Percentiles rank a stretch among this genome's conserved stretches.
phyloP scores from a whole-genome alignment of 139 green algal species.

The Gonium pectorale region DNA sequence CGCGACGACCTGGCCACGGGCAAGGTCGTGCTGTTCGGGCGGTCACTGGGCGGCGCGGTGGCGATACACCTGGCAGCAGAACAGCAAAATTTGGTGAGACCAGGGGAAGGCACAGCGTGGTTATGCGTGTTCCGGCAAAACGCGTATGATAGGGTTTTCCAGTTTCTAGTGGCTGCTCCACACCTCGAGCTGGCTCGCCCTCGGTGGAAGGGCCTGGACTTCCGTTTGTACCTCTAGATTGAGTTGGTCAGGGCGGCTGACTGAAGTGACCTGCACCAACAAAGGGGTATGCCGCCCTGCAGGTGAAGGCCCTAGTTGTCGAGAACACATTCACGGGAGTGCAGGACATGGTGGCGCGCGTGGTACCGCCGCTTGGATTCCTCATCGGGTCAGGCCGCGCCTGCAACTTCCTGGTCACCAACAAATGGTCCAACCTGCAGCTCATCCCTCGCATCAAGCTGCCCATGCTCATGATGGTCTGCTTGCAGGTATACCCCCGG shows the following conservation, averaged over 20 bases:
- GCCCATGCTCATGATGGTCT: conserved; percentile 82
- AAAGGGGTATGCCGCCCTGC: too few relatives aligned
- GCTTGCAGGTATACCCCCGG: conserved; percentile 71
- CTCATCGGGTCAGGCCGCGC: conserved; percentile 70
- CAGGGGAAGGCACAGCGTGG: conserved; percentile 57
- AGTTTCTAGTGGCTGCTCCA: too few relatives aligned
- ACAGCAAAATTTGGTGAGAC: conserved; percentile 64
- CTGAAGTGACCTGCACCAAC: too few relatives aligned
- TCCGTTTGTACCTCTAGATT: too few relatives aligned
- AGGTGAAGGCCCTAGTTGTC: conserved; percentile 77
- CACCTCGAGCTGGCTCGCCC: too few relatives aligned
- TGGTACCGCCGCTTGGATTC: conserved; percentile 70
- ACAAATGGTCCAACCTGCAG: conserved; percentile 84
- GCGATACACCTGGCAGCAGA: conserved; percentile 78
- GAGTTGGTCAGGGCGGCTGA: too few relatives aligned
- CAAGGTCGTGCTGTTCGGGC: conserved; percentile 81
- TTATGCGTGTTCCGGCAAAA: neutral
- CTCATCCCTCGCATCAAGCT: conserved; percentile 64
- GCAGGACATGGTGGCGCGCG: conserved; percentile 58
- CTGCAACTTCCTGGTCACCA: conserved; percentile 91
- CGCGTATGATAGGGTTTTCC: too few relatives aligned
- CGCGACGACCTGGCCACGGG: conserved; percentile 66
- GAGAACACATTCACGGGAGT: conserved; percentile 93
- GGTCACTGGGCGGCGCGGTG: conserved; percentile 89
- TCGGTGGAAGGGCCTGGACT: too few relatives aligned